Evolutionary conservation across 1,284 basidiomycete species (phyloP).

Genomic region (Pseudomicrostroma phylloplanum): DNA sequence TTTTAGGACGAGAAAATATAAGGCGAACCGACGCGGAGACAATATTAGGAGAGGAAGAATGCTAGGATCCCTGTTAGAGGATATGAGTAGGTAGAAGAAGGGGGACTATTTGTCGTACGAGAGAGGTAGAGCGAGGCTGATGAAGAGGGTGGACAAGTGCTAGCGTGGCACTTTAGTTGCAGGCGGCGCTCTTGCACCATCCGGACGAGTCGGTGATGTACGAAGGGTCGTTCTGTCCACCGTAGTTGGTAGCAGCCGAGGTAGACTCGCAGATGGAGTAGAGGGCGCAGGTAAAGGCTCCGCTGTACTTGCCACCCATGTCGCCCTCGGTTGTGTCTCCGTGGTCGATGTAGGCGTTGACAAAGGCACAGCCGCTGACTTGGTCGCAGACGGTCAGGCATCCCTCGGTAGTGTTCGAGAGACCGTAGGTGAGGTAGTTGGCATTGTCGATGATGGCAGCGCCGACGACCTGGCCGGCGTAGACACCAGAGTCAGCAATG

Average conservation of each 20-base stretch:
- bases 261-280: conserved; percentile 22
- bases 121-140: too few relatives aligned
- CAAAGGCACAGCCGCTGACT: conserved; percentile 19
- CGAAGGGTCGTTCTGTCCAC: conserved; percentile 29
- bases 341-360: conserved; percentile 20
- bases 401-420: conserved; percentile 14
- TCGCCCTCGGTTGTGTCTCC: conserved; percentile 7
- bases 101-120: too few relatives aligned
- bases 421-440: conserved; percentile 29
- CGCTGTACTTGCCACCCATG: conserved; percentile 3
- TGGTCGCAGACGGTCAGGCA: conserved; percentile 23
- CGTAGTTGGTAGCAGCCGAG: conserved; percentile 23
- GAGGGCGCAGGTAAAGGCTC: conserved; percentile 22
- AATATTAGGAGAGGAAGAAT: too few relatives aligned
- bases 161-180: not conserved
- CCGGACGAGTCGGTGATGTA: conserved; percentile 23
- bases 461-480: conserved; percentile 21
- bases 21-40: too few relatives aligned
- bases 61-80: too few relatives aligned
- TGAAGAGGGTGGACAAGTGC: too few relatives aligned
- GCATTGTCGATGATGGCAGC: conserved; percentile 24
- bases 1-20: too few relatives aligned
- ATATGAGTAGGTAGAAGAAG: too few relatives aligned
- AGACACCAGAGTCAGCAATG: conserved; percentile 15
- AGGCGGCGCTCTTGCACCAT: conserved; percentile 23